Percentiles rank a stretch among this genome's conserved stretches.
phyloP scores from a whole-genome alignment of 352 stramenopile species.

The Globisporangium echinulatum region DNA sequence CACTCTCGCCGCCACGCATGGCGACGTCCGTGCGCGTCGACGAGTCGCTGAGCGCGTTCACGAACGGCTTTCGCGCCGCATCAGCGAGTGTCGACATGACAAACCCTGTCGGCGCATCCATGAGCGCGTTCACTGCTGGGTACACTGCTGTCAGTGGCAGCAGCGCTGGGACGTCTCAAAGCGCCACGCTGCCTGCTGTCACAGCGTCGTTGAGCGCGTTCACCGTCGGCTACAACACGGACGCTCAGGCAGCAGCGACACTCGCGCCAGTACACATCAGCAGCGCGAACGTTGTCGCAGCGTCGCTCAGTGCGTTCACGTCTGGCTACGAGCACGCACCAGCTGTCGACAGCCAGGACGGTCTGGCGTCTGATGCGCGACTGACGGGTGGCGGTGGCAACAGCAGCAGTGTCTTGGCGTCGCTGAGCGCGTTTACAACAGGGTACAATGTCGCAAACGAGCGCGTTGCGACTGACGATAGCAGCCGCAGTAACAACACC shows the following conservation, averaged over 20 bases:
- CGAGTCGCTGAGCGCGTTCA: conserved; percentile 37
- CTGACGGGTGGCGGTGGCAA: no score
- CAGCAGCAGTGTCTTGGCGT: neutral
- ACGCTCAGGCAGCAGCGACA: neutral
- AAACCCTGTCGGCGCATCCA: conserved; percentile 18
- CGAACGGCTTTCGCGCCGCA: conserved; percentile 17
- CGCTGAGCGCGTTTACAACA: conserved; percentile 26
- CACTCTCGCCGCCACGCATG: neutral
- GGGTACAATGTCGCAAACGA: conserved; percentile 9
- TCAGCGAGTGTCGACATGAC: conserved; percentile 14
- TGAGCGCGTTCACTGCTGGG: conserved; percentile 30
- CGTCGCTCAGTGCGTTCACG: conserved; percentile 25
- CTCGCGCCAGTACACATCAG: neutral
- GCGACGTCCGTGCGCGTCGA: conserved; percentile 10
- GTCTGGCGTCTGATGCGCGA: no score
- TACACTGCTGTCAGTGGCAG: conserved; percentile 1
- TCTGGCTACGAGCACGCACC: conserved; percentile 12
- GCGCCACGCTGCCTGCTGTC: conserved; percentile 8
- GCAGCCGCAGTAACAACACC: neutral
- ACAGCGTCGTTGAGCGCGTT: conserved; percentile 22
- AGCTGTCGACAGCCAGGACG: neutral
- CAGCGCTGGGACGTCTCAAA: conserved; percentile 1
- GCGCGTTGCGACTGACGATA: neutral
- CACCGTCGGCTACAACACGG: conserved; percentile 2
- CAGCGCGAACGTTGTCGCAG: neutral